These are phyloP conservation scores for Papilionanthe hybrid DNA, from an alignment of 116 monocot genomes.

Conservation along the genomic window DNA sequence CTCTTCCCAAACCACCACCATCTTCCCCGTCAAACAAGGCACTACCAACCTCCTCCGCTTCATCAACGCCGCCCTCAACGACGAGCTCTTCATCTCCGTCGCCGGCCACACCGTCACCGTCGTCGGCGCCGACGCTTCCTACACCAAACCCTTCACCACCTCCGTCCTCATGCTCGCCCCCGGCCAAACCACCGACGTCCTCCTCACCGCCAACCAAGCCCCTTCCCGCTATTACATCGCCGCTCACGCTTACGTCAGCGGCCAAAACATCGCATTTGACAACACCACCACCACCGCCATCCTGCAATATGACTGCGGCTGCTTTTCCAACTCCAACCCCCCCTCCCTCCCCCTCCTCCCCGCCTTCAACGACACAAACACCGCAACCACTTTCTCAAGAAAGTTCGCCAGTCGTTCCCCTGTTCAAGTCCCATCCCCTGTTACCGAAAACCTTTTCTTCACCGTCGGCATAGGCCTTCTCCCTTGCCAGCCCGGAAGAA, in stretches of 20 bases:
- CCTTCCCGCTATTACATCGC: slow-evolving; percentile 55
- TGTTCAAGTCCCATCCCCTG: slow-evolving; percentile 31
- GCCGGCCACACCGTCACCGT: slow-evolving; percentile 54
- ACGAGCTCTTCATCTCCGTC: slow-evolving; percentile 53
- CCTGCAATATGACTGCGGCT: slow-evolving; percentile 22
- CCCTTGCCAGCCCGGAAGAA: slow-evolving; percentile 27
- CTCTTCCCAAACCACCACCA: slow-evolving; percentile 34
- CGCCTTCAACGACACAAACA: slow-evolving; percentile 24
- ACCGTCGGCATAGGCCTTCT: slow-evolving; percentile 48
- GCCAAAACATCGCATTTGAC: slow-evolving; percentile 32
- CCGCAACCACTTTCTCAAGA: slow-evolving; percentile 16
- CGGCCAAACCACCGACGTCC: slow-evolving; percentile 61
- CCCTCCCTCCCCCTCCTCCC: slow-evolving; percentile 10
- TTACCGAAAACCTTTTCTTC: slow-evolving; percentile 31
- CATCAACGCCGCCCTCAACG: slow-evolving; percentile 64
- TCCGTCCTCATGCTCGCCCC: slow-evolving; percentile 45
- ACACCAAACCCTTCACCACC: slow-evolving; percentile 51
- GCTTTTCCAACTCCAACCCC: neutral
- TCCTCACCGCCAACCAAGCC: slow-evolving; percentile 31
- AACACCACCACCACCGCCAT: slow-evolving; percentile 58
- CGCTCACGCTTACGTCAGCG: slow-evolving; percentile 40
- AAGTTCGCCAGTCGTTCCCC: slow-evolving; percentile 20
- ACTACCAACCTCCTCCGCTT: slow-evolving; percentile 53
- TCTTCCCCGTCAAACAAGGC: slow-evolving; percentile 27
- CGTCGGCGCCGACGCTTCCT: slow-evolving; percentile 56